Percentiles rank a stretch among this genome's conserved stretches.
Conservation (phyloP, 805 yeast species). For the Jamesozyma piceae region DNA sequence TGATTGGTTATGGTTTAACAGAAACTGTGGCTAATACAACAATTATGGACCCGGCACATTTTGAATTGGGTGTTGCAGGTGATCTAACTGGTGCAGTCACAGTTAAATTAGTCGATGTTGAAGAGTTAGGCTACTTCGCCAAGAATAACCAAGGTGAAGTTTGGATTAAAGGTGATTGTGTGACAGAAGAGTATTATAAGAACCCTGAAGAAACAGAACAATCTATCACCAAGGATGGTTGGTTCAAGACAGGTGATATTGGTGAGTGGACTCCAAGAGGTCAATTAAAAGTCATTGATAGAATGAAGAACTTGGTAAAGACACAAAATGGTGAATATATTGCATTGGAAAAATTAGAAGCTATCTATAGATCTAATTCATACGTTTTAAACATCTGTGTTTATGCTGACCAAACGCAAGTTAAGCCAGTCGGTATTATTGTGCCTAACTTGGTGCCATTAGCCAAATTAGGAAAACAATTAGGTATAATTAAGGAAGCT, state of each 20-base stretch:
- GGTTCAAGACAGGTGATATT: constrained; percentile 96
- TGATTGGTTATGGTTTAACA: constrained; percentile 92
- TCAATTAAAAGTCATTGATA: constrained; percentile 74
- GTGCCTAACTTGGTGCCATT: constrained; percentile 68
- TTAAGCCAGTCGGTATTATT: constrained; percentile 86
- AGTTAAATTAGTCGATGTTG: constrained; percentile 80
- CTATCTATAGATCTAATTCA: constrained; percentile 76
- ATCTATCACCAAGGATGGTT: constrained; percentile 73
- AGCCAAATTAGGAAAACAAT: constrained; percentile 48
- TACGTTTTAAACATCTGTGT: constrained; percentile 77
- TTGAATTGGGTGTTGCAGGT: constrained; percentile 74
- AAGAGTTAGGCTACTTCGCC: constrained; percentile 85
- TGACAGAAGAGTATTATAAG: constrained; percentile 69
- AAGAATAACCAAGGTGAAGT: constrained; percentile 91
- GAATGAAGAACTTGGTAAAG: constrained; percentile 92
- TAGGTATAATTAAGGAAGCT: constrained; percentile 34
- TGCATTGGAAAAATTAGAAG: constrained; percentile 90
- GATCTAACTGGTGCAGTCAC: constrained; percentile 75
- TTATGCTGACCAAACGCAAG: constrained; percentile 80
- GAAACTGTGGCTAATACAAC: constrained; percentile 90
- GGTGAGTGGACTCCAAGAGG: constrained; percentile 86
- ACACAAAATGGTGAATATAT: constrained; percentile 95
- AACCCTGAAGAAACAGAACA: constrained; percentile 72
- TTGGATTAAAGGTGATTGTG: constrained; percentile 64
- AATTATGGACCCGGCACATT: constrained; percentile 52